Conservation (phyloP, 768 basidiomycete species). For the Rubroboletus pulcherrimus region DNA sequence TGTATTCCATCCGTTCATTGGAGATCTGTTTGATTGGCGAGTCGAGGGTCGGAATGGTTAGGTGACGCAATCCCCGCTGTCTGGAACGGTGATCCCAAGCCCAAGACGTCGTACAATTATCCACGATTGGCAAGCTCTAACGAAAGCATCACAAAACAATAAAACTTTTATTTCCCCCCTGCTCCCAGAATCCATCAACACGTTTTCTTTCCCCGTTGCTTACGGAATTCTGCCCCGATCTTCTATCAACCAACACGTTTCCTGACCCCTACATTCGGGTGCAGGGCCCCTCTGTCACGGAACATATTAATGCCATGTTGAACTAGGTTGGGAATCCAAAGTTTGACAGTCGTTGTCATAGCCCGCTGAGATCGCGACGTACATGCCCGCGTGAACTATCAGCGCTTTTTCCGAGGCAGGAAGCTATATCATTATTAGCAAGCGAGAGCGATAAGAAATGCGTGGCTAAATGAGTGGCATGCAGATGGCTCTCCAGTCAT, state of each 20-base stretch:
- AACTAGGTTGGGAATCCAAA: background rate
- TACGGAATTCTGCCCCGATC: background rate
- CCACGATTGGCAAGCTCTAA: background rate
- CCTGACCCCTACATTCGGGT: background rate
- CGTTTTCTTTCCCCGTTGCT: background rate
- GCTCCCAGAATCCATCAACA: background rate
- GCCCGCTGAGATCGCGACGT: background rate
- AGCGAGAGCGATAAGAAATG: background rate
- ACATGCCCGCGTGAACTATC: background rate
- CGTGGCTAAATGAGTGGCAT: background rate
- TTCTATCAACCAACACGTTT: slow-evolving; percentile 4
- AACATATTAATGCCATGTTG: slow-evolving; percentile 1
- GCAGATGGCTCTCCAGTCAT: background rate
- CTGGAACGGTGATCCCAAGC: background rate
- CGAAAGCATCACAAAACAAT: background rate
- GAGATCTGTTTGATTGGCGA: background rate
- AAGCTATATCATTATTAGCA: background rate
- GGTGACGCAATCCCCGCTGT: background rate
- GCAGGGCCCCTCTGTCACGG: background rate
- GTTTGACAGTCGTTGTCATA: background rate
- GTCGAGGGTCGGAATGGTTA: background rate
- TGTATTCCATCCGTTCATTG: background rate
- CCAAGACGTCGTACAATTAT: slow-evolving; percentile 1
- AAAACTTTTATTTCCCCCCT: background rate
- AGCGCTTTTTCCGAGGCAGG: background rate